phyloP scores from a whole-genome alignment of 352 stramenopile species.

The Globisporangium echinulatum region DNA sequence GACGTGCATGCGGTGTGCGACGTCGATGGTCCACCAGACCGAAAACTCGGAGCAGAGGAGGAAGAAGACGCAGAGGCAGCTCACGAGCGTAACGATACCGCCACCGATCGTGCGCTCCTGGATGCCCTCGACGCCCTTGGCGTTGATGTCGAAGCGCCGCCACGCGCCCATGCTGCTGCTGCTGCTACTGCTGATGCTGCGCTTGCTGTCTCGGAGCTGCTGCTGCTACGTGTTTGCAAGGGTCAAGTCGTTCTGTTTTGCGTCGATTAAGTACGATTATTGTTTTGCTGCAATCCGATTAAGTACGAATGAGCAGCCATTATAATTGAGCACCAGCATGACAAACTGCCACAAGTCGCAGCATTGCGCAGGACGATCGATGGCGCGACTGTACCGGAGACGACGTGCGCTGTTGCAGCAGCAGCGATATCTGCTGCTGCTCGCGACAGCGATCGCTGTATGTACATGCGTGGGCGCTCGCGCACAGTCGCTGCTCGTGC shows the following conservation, averaged over 20 bases:
- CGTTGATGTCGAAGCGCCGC: slow-evolving; percentile 84
- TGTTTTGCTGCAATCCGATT: no score
- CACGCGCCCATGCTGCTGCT: slow-evolving; percentile 38
- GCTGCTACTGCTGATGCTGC: neutral
- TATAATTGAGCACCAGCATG: no score
- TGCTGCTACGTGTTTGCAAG: slow-evolving; percentile 1
- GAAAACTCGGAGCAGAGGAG: slow-evolving; percentile 81
- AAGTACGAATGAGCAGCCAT: no score
- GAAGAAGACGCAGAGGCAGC: slow-evolving; percentile 62
- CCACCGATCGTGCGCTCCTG: slow-evolving; percentile 84
- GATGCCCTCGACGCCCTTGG: slow-evolving; percentile 87
- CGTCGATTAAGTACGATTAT: neutral
- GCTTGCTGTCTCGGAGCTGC: neutral
- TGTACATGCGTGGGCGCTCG: neutral
- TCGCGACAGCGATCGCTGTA: neutral
- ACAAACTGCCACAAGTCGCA: no score
- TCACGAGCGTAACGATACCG: slow-evolving; percentile 77
- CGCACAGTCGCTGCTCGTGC: neutral
- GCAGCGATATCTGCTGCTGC: neutral
- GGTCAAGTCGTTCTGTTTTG: no score
- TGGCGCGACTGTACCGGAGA: no score
- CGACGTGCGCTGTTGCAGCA: neutral
- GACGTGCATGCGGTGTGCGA: slow-evolving; percentile 85
- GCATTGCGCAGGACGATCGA: no score
- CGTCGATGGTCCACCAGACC: slow-evolving; percentile 80